Percentiles rank a stretch among this genome's conserved stretches.
phyloP scores from a whole-genome alignment of 1,284 basidiomycete species.

The Meripilus lineatus region DNA sequence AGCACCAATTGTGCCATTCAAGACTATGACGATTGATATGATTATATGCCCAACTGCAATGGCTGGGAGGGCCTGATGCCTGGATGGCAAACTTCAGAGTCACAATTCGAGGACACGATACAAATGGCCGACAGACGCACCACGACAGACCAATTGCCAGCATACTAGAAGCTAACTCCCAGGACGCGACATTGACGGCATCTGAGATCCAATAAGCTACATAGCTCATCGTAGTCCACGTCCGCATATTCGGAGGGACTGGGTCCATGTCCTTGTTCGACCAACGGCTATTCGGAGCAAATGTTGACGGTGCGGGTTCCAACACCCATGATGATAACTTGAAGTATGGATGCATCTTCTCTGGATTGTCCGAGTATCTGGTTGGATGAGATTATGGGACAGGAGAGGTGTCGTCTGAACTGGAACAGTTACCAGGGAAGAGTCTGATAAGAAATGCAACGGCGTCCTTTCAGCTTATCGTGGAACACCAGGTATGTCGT shows the following conservation, averaged over 20 bases:
- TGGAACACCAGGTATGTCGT: too few relatives aligned
- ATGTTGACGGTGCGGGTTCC: constrained; percentile 45
- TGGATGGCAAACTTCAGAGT: constrained; percentile 16
- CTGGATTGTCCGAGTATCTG: too few relatives aligned
- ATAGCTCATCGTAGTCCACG: constrained; percentile 62
- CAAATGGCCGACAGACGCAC: constrained; percentile 25
- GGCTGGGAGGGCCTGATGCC: constrained; percentile 57
- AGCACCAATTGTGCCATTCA: constrained; percentile 72
- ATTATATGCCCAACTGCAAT: constrained; percentile 60
- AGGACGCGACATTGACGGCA: constrained; percentile 44
- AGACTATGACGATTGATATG: constrained; percentile 51
- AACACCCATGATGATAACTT: constrained; percentile 38
- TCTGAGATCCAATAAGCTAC: constrained; percentile 66
- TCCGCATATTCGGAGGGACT: constrained; percentile 49
- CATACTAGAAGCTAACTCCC: constrained; percentile 54
- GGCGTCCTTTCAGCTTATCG: too few relatives aligned
- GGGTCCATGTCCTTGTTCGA: constrained; percentile 77
- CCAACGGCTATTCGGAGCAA: constrained; percentile 49
- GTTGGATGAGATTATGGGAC: too few relatives aligned
- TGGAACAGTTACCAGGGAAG: too few relatives aligned
- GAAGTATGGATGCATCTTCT: too few relatives aligned
- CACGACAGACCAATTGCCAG: constrained; percentile 63
- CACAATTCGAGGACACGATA: constrained; percentile 4
- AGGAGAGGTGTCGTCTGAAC: too few relatives aligned
- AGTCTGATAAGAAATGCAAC: too few relatives aligned